phyloP scores from a whole-genome alignment of 2,329 filamentous ascomycete species.

The Zalaria obscura region DNA sequence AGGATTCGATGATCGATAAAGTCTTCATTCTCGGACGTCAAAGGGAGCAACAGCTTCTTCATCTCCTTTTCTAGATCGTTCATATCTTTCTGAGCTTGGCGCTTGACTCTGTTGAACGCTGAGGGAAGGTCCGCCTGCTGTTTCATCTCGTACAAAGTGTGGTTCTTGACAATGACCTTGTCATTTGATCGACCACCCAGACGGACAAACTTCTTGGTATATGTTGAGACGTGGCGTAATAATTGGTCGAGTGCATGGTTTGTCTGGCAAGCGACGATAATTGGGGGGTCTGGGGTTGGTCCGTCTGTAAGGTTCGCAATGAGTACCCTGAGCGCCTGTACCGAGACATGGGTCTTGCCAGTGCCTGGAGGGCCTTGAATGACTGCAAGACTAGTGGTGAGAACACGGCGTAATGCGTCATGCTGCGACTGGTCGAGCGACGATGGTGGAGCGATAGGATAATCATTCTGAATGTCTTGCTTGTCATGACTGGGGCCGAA shows the following conservation, averaged over 20 bases:
- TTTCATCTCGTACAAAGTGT: constrained; percentile 52
- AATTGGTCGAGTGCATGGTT: constrained; percentile 86
- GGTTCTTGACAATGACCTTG: constrained; percentile 43
- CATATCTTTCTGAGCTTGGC: too few relatives aligned
- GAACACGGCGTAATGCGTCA: constrained; percentile 51
- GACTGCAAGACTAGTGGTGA: constrained; percentile 59
- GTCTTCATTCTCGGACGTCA: background rate
- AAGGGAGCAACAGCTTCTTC: background rate
- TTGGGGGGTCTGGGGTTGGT: constrained; percentile 40
- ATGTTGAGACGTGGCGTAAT: constrained; percentile 44
- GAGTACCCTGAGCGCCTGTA: constrained; percentile 53
- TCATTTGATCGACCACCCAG: constrained; percentile 59
- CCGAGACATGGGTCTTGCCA: constrained; percentile 71
- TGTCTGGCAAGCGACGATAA: constrained; percentile 73
- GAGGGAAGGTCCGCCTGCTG: constrained; percentile 7
- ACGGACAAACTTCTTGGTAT: constrained; percentile 39
- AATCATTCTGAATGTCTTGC: background rate
- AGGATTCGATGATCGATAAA: background rate
- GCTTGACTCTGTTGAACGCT: background rate
- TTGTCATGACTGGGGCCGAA: background rate
- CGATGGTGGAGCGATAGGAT: constrained; percentile 17
- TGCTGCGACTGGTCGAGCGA: constrained; percentile 59
- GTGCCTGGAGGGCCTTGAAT: constrained; percentile 73
- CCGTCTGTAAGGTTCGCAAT: constrained; percentile 38
- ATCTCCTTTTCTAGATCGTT: too few relatives aligned